phyloP scores from a whole-genome alignment of 2,329 filamentous ascomycete genomes.

The Akanthomyces uredinophilus region DNA sequence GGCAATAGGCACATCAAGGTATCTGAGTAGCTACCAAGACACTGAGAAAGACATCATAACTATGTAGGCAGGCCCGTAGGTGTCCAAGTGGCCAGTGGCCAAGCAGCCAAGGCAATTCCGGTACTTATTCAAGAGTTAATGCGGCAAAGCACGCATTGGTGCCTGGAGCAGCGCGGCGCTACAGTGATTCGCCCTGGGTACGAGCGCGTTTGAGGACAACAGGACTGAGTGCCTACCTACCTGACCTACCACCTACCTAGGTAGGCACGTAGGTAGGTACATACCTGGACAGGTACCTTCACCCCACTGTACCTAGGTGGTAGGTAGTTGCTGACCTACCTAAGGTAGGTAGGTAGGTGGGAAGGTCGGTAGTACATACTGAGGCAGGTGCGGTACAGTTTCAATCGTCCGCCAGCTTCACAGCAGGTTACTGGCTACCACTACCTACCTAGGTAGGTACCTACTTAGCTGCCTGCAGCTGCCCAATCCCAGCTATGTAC shows the following conservation, averaged over 20 bases:
- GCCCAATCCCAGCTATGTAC: neutral
- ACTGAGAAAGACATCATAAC: neutral
- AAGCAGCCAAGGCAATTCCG: neutral
- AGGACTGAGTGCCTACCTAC: no score
- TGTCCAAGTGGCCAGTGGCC: no score
- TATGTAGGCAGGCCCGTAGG: no score
- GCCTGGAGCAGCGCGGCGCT: neutral
- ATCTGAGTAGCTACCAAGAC: no score
- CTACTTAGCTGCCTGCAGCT: neutral
- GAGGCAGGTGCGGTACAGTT: neutral
- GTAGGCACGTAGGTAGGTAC: no score
- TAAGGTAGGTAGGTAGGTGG: no score
- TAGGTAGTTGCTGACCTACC: no score
- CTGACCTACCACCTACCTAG: neutral
- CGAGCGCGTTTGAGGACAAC: neutral
- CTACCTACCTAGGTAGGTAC: neutral
- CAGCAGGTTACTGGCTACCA: neutral
- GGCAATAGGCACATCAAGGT: neutral
- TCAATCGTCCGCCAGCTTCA: neutral
- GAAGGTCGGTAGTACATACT: no score
- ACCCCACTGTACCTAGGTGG: no score
- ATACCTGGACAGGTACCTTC: no score
- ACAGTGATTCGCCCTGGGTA: neutral
- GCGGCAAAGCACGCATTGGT: no score
- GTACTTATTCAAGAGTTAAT: no score